phyloP scores from a whole-genome alignment of 805 yeast genomes.

The Sugiyamaella marilandica region DNA sequence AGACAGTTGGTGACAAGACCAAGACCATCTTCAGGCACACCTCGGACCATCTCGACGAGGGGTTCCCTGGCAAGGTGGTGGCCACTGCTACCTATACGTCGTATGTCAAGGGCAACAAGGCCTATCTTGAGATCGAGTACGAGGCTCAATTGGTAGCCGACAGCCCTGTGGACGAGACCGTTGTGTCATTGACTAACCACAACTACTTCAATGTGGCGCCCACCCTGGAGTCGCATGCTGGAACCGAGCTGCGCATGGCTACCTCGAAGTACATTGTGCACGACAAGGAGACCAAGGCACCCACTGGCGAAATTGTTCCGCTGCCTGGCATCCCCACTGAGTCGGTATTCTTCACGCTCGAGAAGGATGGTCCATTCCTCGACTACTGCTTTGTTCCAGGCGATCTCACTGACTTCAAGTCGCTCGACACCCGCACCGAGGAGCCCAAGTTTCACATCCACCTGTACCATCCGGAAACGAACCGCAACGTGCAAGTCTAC shows the following conservation, averaged over 20 bases:
- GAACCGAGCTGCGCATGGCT: slow-evolving; percentile 37
- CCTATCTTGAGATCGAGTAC: slow-evolving; percentile 47
- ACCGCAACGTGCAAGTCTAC: slow-evolving; percentile 38
- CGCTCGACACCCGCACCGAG: slow-evolving; percentile 45
- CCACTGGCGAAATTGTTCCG: slow-evolving; percentile 42
- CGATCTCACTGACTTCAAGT: slow-evolving; percentile 20
- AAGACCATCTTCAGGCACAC: slow-evolving; percentile 35
- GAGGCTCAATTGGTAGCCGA: slow-evolving; percentile 36
- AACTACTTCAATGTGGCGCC: slow-evolving; percentile 49
- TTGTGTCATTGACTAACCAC: slow-evolving; percentile 58
- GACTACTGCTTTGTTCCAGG: slow-evolving; percentile 45
- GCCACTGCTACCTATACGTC: slow-evolving; percentile 45
- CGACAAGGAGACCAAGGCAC: slow-evolving; percentile 38
- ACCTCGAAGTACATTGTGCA: slow-evolving; percentile 42
- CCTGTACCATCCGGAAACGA: slow-evolving; percentile 44
- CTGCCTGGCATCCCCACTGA: slow-evolving; percentile 26
- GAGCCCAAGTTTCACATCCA: slow-evolving; percentile 38
- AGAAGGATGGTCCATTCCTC: slow-evolving; percentile 35
- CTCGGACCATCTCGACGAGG: slow-evolving; percentile 48
- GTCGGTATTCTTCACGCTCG: slow-evolving; percentile 26
- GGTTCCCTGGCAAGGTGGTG: slow-evolving; percentile 57
- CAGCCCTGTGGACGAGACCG: slow-evolving; percentile 40
- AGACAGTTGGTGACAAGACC: slow-evolving; percentile 29
- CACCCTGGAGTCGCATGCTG: slow-evolving; percentile 31
- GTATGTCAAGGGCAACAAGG: slow-evolving; percentile 24